These are phyloP conservation scores for Rhododendron kiyosumense DNA, from an alignment of 148 eudicot genomes.

Conservation along the genomic window DNA sequence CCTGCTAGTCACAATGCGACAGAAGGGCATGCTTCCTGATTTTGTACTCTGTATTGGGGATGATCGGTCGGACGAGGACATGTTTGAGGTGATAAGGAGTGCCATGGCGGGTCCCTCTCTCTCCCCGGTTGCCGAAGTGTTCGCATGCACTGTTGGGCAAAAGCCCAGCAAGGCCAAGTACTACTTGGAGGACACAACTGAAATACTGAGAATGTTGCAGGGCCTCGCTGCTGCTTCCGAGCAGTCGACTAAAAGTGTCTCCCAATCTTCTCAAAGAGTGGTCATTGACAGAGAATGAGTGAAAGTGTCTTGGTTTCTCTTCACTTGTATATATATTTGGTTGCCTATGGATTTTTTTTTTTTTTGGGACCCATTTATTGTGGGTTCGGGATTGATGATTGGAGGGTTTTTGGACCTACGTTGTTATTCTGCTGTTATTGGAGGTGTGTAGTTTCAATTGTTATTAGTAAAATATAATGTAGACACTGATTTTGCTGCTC, in stretches of 20 bases:
- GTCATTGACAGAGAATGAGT: constrained; percentile 26
- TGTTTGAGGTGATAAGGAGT: constrained; percentile 71
- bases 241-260: constrained; percentile 24
- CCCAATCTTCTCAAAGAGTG: constrained; percentile 24
- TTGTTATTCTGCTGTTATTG: neutral
- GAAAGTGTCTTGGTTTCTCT: neutral
- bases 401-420: neutral
- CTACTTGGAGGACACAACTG: constrained; percentile 57
- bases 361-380: neutral
- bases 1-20: constrained; percentile 47
- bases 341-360: neutral
- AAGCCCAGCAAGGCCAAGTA: constrained; percentile 82
- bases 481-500: neutral
- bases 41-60: constrained; percentile 75
- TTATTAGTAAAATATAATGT: neutral
- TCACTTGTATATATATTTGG: neutral
- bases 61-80: constrained; percentile 80
- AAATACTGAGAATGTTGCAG: constrained; percentile 60
- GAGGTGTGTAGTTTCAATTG: neutral
- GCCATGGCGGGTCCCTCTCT: constrained; percentile 47
- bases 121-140: constrained; percentile 70
- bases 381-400: neutral
- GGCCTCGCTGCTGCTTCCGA: constrained; percentile 62
- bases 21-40: constrained; percentile 65
- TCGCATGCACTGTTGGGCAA: constrained; percentile 75